Base-by-base conservation (phyloP, 768 basidiomycete genomes). In the Suillus placidus region DNA sequence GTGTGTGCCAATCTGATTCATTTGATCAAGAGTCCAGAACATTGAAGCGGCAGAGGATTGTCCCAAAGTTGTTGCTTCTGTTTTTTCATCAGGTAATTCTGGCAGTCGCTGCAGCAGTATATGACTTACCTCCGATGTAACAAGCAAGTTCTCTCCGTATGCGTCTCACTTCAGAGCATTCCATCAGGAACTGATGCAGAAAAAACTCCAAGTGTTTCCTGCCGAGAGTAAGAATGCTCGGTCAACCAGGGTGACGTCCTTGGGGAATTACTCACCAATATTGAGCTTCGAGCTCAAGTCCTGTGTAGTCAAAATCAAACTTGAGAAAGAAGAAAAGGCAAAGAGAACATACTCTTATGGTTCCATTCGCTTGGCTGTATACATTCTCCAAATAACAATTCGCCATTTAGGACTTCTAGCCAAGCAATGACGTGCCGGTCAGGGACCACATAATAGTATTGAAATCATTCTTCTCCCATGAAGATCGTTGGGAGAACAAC, bases 21-120 rank as follows among this genome's bases (percentile, higher is more conserved):
- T 42, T 13, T 61, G 42, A 12, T 61, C 40, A 8, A 47, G 61
- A 34, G 20, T 45, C 40, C 61, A 42, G 43, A 61, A 61, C 18
- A 47, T 61, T 5, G 43, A 61, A 30, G 6, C 61, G 6, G 61
- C 61, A 20, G 43, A 20, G 30, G 61, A 61, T 47, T 43, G 37
- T 9, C 35, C 12, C 16, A 47, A 26, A 4, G 61, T 45, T 4
- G 23, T n/a, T 0, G 43, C 30, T 47, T 61, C 47, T 49, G n/a
- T 23, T 1, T 13, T 23, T 23, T n/a, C n/a, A 26, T 47, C 20
- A 12, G n/a, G 45, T 13, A 10, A 47, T 47, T 47, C n/a, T 47
- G n/a, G 12, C 45, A n/a, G 5, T 47, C n/a, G 5, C 45, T 23
- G 45, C 3, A 45, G 20, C 4, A 5, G 5, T 47, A 49, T 49